These are phyloP conservation scores for Oryza glaberrima DNA, from an alignment of 176 grass and related monocot genomes.

Conservation along the genomic window DNA sequence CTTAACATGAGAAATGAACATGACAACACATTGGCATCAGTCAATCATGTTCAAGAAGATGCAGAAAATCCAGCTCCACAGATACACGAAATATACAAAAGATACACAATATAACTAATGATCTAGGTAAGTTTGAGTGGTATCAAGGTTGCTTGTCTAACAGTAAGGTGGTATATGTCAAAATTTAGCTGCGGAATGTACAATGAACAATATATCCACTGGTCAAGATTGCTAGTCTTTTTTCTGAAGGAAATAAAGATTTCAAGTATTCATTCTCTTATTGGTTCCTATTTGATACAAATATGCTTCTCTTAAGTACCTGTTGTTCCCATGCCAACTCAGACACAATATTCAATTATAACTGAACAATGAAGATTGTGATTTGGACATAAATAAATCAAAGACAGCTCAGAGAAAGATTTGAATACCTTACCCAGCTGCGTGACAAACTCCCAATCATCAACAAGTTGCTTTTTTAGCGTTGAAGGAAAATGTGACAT, in stretches of 20 bases:
- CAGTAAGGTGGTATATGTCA: background rate
- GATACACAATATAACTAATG: background rate
- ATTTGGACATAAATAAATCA: slow-evolving; percentile 1
- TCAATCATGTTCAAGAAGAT: background rate
- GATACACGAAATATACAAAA: background rate
- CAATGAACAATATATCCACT: background rate
- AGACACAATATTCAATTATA: slow-evolving; percentile 25
- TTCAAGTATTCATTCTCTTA: background rate
- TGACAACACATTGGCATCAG: background rate
- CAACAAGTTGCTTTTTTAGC: slow-evolving; percentile 93
- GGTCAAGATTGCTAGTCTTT: background rate
- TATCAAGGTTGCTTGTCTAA: background rate
- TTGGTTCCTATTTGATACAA: slow-evolving; percentile 3
- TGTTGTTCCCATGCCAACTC: slow-evolving; percentile 2
- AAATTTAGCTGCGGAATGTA: background rate
- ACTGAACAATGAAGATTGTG: background rate
- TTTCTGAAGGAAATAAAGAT: no score
- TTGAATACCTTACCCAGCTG: slow-evolving; percentile 92
- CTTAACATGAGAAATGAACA: background rate
- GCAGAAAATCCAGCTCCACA: background rate
- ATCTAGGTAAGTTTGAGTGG: background rate
- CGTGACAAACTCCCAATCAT: slow-evolving; percentile 91
- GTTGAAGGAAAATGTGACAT: slow-evolving; percentile 89
- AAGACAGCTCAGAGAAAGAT: slow-evolving; percentile 23
- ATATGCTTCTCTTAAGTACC: background rate